Base-by-base conservation (phyloP, 1,284 basidiomycete genomes). In the Pascua guehoae region DNA sequence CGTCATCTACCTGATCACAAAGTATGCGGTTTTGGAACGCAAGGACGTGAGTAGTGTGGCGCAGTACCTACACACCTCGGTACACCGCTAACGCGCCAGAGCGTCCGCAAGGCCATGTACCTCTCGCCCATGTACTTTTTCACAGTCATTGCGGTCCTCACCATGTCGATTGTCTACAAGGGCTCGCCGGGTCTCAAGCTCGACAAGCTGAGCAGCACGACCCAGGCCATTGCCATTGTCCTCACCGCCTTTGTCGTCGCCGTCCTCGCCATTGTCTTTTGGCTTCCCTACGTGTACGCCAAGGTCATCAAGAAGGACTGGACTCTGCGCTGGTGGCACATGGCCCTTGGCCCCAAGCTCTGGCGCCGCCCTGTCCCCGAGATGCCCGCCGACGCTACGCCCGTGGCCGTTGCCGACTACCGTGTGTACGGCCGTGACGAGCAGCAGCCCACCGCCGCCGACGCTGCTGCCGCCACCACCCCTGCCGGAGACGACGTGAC, bases 271-370 rank as follows among this genome's bases (percentile, higher is more conserved):
- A 51, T 74, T 50, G 17, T 81, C 58, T 81, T 81, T 70, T 81
- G 79, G 78, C 52, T 81, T 2, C 81, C 81, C 5, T 82, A 71
- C 68, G 79, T 81, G 51, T 69, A 79, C 69, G 60, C 62, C 66
- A 79, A 79, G 64, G 79, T 80, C 53, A 65, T 81, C 57, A 73
- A 73, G 63, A 77, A 79, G 63, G 81, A 82, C 65, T 78, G 79
- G 73, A 81, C 72, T 41, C 46, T 78, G 44, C 67, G 72, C 58
- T 75, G 66, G 67, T 80, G 73, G 66, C 78, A 80, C 68, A 78
- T 81, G 71, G 78, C 80, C 76, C 63, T 71, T 50, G 81, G 81
- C 18, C 81, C 81, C 9, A 59, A 77, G 2, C 74, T 81, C 32
- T 81, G 79, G 79, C 65, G 61, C 24, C 74, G 80, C 52, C 63